A percentile compares a stretch with the other conserved stretches of the same genome.
phyloP scores from a whole-genome alignment of 2,329 filamentous ascomycete genomes.

The Pseudonectria buxi region DNA sequence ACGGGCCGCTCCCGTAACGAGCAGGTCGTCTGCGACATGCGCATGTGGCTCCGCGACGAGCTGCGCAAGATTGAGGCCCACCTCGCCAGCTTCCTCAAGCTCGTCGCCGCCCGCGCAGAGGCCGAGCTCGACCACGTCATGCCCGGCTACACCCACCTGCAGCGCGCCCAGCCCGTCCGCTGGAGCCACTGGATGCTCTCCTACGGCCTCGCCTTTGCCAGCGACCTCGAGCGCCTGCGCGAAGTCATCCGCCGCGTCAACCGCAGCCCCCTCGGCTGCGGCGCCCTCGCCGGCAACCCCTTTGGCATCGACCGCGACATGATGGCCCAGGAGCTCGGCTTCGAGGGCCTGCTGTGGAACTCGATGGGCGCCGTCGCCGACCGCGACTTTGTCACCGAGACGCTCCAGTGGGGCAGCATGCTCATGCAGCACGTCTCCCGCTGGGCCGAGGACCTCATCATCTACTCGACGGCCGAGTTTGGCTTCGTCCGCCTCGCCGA shows the following conservation, averaged over 20 bases:
- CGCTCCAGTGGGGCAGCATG: constrained; percentile 70
- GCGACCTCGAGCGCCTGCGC: constrained; percentile 70
- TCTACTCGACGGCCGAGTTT: constrained; percentile 73
- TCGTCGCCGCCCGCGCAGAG: constrained; percentile 22
- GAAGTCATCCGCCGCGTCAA: constrained; percentile 72
- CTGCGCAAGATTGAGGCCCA: constrained; percentile 18
- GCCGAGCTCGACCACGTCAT: constrained; percentile 57
- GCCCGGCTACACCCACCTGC: constrained; percentile 84
- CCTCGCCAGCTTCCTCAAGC: constrained; percentile 19
- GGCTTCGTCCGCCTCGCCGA: constrained; percentile 70
- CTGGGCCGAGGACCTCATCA: constrained; percentile 80
- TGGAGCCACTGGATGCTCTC: constrained; percentile 80
- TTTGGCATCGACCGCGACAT: constrained; percentile 75
- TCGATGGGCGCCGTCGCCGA: constrained; percentile 70
- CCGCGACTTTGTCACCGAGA: constrained; percentile 77
- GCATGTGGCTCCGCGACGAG: constrained; percentile 48
- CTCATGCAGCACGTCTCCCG: constrained; percentile 74
- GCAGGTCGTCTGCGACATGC: constrained; percentile 67
- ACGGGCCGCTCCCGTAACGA: constrained; percentile 66
- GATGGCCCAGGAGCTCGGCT: constrained; percentile 75
- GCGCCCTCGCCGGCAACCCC: constrained; percentile 73
- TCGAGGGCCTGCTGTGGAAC: constrained; percentile 68
- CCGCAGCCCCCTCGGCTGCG: constrained; percentile 61
- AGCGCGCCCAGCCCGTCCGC: constrained; percentile 71
- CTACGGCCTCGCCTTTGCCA: constrained; percentile 63